A percentile compares a stretch with the other conserved stretches of the same genome.
phyloP scores from a whole-genome alignment of 169 alveolate species.

The Plasmodium gonderi region DNA sequence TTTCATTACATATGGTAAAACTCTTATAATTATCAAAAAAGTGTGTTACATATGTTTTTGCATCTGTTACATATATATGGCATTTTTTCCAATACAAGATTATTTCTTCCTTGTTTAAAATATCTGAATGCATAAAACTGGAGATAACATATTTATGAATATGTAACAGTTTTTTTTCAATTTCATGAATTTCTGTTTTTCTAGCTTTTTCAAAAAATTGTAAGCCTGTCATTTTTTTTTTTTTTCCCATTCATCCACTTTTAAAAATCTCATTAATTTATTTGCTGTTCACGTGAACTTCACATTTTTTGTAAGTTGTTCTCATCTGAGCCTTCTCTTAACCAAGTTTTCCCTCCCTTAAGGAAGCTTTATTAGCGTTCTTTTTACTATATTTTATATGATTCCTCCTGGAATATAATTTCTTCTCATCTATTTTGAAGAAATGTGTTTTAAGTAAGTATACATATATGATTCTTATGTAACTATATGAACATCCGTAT shows the following conservation, averaged over 20 bases:
- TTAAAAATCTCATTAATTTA: background rate
- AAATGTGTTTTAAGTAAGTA: background rate
- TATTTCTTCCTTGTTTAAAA: conserved; percentile 41
- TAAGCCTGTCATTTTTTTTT: conserved; percentile 55
- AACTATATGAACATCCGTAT: too few species aligned
- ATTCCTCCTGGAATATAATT: background rate
- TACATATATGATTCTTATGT: too few species aligned
- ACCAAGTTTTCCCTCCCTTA: background rate
- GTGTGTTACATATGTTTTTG: conserved; percentile 17
- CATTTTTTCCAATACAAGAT: conserved; percentile 60
- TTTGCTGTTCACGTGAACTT: background rate
- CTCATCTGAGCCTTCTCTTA: background rate
- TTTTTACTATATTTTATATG: background rate
- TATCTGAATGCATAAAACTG: conserved; percentile 1
- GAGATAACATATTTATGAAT: conserved; percentile 57
- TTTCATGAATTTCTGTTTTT: conserved; percentile 52
- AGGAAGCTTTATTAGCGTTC: background rate
- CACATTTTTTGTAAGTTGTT: background rate
- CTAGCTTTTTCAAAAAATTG: conserved; percentile 48
- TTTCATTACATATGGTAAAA: conserved; percentile 62
- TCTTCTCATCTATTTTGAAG: background rate
- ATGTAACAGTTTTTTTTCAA: conserved; percentile 27
- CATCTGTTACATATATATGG: conserved; percentile 52
- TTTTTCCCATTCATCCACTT: too few species aligned
- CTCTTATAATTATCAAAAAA: conserved; percentile 63